Conservation (phyloP, 495 filamentous ascomycete species). For the Oidiodendron maius region DNA sequence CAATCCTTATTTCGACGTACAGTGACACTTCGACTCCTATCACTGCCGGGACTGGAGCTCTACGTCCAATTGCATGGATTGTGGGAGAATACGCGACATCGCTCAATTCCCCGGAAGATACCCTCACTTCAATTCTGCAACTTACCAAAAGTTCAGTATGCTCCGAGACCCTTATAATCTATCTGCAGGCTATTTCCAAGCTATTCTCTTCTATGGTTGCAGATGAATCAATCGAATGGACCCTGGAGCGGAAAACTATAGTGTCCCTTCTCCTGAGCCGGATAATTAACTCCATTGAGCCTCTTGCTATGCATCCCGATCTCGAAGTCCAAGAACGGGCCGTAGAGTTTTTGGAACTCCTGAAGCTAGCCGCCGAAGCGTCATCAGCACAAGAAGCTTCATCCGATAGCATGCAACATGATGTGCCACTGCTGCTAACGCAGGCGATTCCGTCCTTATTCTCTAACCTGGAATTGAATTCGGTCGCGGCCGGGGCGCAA, state of each 20-base stretch:
- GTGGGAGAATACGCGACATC: conserved; percentile 76
- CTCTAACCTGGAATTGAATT: conserved; percentile 78
- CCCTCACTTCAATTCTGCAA: conserved; percentile 68
- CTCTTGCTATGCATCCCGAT: conserved; percentile 69
- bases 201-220: conserved; percentile 64
- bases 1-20: conserved; percentile 50
- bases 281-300: conserved; percentile 74
- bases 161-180: conserved; percentile 61
- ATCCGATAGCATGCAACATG: conserved; percentile 33
- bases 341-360: conserved; percentile 84
- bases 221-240: conserved; percentile 51
- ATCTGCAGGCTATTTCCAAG: conserved; percentile 84
- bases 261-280: conserved; percentile 70
- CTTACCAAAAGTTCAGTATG: conserved; percentile 52
- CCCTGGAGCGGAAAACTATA: conserved; percentile 57
- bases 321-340: conserved; percentile 95
- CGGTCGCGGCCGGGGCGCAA: conserved; percentile 78
- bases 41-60: conserved; percentile 44
- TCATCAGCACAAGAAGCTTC: conserved; percentile 55
- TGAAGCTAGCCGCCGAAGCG: conserved; percentile 79
- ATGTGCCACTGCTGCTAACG: conserved; percentile 74
- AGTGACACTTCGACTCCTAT: conserved; percentile 35
- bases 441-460: conserved; percentile 87
- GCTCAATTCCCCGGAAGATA: conserved; percentile 57
- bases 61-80: conserved; percentile 75